Conservation (phyloP, 495 filamentous ascomycete genomes). For the Penicillium robsamsonii region DNA sequence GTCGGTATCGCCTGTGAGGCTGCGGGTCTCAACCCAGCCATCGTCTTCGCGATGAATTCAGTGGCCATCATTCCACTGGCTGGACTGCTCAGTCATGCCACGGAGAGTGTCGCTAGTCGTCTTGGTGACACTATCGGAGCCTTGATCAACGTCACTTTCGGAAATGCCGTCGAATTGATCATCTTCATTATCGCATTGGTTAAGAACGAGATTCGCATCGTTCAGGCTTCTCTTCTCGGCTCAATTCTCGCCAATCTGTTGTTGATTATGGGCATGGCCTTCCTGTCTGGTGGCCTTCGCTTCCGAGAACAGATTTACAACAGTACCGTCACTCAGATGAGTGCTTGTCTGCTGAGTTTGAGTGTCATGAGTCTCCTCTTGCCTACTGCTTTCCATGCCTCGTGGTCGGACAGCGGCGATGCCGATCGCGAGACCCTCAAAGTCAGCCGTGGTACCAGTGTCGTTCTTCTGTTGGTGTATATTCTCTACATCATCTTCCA, state of each 20-base stretch:
- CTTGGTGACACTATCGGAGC: conserved; percentile 80
- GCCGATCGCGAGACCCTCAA: conserved; percentile 72
- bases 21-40: conserved; percentile 43
- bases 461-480: conserved; percentile 84
- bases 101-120: conserved; percentile 74
- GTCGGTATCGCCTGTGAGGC: conserved; percentile 67
- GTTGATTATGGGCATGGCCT: conserved; percentile 87
- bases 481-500: conserved; percentile 85
- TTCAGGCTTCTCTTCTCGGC: conserved; percentile 83
- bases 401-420: conserved; percentile 58
- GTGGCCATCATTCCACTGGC: conserved; percentile 82
- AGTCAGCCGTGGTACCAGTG: conserved; percentile 85
- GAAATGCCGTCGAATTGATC: conserved; percentile 87
- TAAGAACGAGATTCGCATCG: conserved; percentile 78
- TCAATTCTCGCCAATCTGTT: conserved; percentile 86
- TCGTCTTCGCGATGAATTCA: conserved; percentile 77
- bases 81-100: conserved; percentile 74
- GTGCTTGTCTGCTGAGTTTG: conserved; percentile 84
- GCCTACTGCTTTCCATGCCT: conserved; percentile 90
- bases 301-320: conserved; percentile 95
- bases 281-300: conserved; percentile 79
- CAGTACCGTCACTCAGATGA: conserved; percentile 93
- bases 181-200: conserved; percentile 58
- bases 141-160: conserved; percentile 82
- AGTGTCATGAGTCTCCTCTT: conserved; percentile 83